Base-by-base conservation (phyloP, 371 early-diverging fungal species). In the Funneliformis caledonium region DNA sequence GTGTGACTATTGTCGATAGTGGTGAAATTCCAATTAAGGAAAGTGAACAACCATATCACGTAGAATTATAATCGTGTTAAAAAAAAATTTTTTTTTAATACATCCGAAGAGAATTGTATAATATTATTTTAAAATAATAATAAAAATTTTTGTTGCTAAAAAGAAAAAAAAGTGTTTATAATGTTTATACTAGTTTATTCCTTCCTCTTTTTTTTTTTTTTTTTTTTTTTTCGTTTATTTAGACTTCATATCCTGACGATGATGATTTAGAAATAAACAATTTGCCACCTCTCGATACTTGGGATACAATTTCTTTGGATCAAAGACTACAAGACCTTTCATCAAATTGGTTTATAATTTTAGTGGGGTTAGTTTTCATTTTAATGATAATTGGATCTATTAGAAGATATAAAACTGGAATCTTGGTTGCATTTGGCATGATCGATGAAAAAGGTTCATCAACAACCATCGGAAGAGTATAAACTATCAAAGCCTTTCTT, bases 1-100 rank as follows among this genome's bases (percentile, higher is more conserved):
- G 91, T 74, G 86, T 94, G 56, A 85, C 89, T 12, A 92, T 97
- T 80, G 91, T 86, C 31, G 88, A 94, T 42, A 93, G 89, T 73
- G 97, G 97, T 26, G 92, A 93, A 82, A 59, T 94, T 45, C 84
- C 85, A 45, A 87, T 88, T 47, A 87, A 87, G 12, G 87, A 89
- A 67, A 33, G 42, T 43, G 62, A 56, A 7, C 5, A 61, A 61
- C 45, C 76, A 42, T 12, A 50, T 22, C 52, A 56, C 56, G 59
- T 31, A 16, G 74, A 73, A 37, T 31, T 73, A 59, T 73, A 73
- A 70, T 43, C 12, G 33, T 56, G 19, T 65, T 26, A 31, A 37
- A 37, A 37, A 37, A 37, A 37, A 2, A 37, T 0, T 37, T 19
- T 19, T 19, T 19, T 19, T 19, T 60, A 22, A 19, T 60, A 2